A percentile compares a stretch with the other conserved stretches of the same genome.
These are phyloP conservation scores for Fusarium sp. DNA, from an alignment of 2,329 filamentous ascomycete genomes.

Conservation along the genomic window DNA sequence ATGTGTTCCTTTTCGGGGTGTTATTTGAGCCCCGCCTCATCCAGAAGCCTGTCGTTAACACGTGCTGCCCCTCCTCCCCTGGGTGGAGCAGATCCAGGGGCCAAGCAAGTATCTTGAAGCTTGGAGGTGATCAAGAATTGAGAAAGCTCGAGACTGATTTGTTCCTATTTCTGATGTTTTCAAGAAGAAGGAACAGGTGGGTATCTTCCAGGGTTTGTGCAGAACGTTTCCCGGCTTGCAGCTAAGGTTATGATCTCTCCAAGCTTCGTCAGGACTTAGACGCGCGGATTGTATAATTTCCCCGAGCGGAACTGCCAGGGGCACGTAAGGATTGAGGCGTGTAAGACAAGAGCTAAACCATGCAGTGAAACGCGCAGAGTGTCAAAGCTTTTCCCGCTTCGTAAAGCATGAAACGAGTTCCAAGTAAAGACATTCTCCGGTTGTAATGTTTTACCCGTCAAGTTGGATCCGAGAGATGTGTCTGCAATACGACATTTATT, in stretches of 20 bases:
- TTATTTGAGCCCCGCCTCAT: slow-evolving; percentile 30
- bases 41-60: slow-evolving; percentile 21
- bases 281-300: slow-evolving; percentile 10
- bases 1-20: slow-evolving; percentile 11
- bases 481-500: background rate
- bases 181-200: background rate
- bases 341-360: slow-evolving; percentile 7
- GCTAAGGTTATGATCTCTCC: background rate
- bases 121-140: background rate
- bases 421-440: background rate
- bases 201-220: background rate
- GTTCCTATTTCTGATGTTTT: background rate
- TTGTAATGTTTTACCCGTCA: background rate
- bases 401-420: slow-evolving; percentile 17
- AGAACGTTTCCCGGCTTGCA: background rate
- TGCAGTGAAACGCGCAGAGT: slow-evolving; percentile 26
- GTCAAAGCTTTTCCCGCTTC: slow-evolving; percentile 11
- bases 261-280: slow-evolving; percentile 8
- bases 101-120: background rate
- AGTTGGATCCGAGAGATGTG: background rate
- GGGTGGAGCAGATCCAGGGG: slow-evolving; percentile 31
- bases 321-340: background rate
- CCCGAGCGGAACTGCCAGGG: slow-evolving; percentile 7
- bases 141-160: background rate
- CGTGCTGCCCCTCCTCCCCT: slow-evolving; percentile 31